A percentile compares a stretch with the other conserved stretches of the same genome.
These are phyloP conservation scores for Rhypophila decipiens DNA, from an alignment of 495 filamentous ascomycete genomes.

Conservation along the genomic window DNA sequence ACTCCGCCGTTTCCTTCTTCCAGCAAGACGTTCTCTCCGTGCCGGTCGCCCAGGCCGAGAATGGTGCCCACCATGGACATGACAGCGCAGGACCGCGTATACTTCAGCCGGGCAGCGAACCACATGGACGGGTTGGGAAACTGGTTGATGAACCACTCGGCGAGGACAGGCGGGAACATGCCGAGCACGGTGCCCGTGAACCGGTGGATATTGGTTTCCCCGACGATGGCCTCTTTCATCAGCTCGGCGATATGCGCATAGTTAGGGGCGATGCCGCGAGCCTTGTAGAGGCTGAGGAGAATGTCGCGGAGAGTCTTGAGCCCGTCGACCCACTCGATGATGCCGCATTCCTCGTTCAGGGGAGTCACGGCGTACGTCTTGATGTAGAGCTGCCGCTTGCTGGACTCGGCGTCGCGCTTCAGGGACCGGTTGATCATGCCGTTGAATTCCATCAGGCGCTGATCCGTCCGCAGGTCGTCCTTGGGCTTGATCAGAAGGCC, in stretches of 20 bases:
- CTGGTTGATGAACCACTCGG: constrained; percentile 91
- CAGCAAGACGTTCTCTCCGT: constrained; percentile 94
- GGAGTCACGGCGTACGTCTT: constrained; percentile 96
- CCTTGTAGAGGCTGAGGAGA: constrained; percentile 66
- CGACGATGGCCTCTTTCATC: constrained; percentile 40
- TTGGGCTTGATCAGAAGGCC: constrained; percentile 94
- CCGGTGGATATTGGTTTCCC: constrained; percentile 46
- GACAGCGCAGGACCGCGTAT: constrained; percentile 88
- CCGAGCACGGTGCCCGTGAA: constrained; percentile 63
- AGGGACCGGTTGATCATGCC: constrained; percentile 92
- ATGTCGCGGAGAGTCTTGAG: constrained; percentile 92
- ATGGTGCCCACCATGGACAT: constrained; percentile 98
- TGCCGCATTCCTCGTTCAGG: constrained; percentile 93
- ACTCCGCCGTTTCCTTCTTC: constrained; percentile 92
- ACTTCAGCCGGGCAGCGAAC: constrained; percentile 85
- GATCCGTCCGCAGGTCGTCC: constrained; percentile 93
- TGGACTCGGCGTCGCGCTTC: constrained; percentile 83
- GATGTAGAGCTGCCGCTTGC: constrained; percentile 75
- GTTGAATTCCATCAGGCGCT: constrained; percentile 98
- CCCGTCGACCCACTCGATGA: constrained; percentile 99
- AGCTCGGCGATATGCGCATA: constrained; percentile 39
- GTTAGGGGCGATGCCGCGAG: constrained; percentile 54
- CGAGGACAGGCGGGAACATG: constrained; percentile 73
- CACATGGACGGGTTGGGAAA: constrained; percentile 89
- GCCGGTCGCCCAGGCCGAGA: constrained; percentile 91